Evolutionary conservation across 768 basidiomycete species (phyloP).

Genomic region (Leucogyrophana mollusca): DNA sequence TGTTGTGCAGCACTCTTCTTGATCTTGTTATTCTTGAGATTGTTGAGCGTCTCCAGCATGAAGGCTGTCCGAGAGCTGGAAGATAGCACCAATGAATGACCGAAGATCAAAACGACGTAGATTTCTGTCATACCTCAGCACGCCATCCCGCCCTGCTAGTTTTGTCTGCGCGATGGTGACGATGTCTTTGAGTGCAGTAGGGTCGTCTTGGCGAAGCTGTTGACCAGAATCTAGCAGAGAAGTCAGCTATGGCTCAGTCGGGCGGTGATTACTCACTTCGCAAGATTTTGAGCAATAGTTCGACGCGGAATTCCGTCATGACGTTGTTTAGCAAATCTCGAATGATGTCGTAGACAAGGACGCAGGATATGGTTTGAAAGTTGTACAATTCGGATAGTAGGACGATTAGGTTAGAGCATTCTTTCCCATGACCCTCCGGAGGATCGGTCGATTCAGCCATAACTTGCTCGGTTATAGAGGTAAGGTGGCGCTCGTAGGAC

Average conservation of each 20-base stretch:
- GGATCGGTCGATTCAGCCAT: slow-evolving; percentile 13
- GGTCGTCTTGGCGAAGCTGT: slow-evolving; percentile 90
- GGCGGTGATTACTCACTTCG: slow-evolving; percentile 52
- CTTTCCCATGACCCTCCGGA: slow-evolving; percentile 64
- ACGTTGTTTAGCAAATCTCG: slow-evolving; percentile 63
- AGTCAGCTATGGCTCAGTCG: not conserved
- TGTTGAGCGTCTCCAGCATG: slow-evolving; percentile 92
- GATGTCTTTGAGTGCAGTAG: slow-evolving; percentile 89
- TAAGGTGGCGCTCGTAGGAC: slow-evolving; percentile 62
- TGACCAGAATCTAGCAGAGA: slow-evolving; percentile 77
- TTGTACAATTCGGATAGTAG: slow-evolving; percentile 94
- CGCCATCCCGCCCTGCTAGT: slow-evolving; percentile 48
- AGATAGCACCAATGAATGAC: slow-evolving; percentile 4
- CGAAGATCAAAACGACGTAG: not conserved
- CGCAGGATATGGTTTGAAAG: slow-evolving; percentile 87
- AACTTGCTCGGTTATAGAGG: slow-evolving; percentile 23
- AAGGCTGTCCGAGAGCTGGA: slow-evolving; percentile 85
- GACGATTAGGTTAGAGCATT: slow-evolving; percentile 83
- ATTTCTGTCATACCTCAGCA: slow-evolving; percentile 46
- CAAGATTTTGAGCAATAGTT: slow-evolving; percentile 81
- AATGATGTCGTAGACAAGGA: slow-evolving; percentile 90
- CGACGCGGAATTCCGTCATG: slow-evolving; percentile 78
- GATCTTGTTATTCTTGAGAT: slow-evolving; percentile 89
- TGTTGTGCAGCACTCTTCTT: slow-evolving; percentile 63
- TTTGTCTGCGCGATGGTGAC: slow-evolving; percentile 78